These are phyloP conservation scores for Coniochaeta sp. DNA, from an alignment of 2,329 filamentous ascomycete genomes.

Conservation along the genomic window DNA sequence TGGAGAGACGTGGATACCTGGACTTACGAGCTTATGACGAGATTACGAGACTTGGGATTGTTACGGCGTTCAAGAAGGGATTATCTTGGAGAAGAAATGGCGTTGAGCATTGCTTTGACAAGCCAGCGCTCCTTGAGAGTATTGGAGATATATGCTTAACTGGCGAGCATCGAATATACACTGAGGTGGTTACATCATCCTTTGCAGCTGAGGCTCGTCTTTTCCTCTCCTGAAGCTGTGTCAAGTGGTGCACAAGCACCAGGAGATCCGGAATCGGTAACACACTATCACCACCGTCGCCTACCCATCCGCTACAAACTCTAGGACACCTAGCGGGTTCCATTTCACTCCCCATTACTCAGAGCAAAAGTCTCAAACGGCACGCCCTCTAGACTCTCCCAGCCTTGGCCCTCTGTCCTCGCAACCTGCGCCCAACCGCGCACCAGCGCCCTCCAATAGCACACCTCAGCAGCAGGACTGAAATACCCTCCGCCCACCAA, in stretches of 20 bases:
- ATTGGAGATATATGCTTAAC: no score
- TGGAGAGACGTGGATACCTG: slow-evolving; percentile 77
- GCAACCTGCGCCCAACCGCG: slow-evolving; percentile 38
- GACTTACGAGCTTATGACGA: slow-evolving; percentile 51
- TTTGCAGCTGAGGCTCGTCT: no score
- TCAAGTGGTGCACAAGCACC: no score
- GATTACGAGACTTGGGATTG: not conserved
- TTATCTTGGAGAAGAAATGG: no score
- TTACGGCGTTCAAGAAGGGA: not conserved
- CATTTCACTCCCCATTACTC: slow-evolving; percentile 16
- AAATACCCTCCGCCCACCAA: slow-evolving; percentile 37
- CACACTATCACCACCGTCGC: no score
- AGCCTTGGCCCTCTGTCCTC: slow-evolving; percentile 23
- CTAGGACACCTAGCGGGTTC: not conserved
- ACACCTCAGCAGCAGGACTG: slow-evolving; percentile 41
- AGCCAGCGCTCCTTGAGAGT: no score
- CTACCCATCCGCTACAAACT: not conserved
- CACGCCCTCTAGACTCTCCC: slow-evolving; percentile 24
- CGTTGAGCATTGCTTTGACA: no score
- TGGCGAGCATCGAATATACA: no score
- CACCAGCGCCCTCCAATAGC: slow-evolving; percentile 44
- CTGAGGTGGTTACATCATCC: no score
- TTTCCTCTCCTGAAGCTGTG: no score
- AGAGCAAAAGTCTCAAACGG: slow-evolving; percentile 32
- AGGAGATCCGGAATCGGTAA: no score